Conservation (phyloP, 129 eudicot genomes). For the Flaveria ramosissima region DNA sequence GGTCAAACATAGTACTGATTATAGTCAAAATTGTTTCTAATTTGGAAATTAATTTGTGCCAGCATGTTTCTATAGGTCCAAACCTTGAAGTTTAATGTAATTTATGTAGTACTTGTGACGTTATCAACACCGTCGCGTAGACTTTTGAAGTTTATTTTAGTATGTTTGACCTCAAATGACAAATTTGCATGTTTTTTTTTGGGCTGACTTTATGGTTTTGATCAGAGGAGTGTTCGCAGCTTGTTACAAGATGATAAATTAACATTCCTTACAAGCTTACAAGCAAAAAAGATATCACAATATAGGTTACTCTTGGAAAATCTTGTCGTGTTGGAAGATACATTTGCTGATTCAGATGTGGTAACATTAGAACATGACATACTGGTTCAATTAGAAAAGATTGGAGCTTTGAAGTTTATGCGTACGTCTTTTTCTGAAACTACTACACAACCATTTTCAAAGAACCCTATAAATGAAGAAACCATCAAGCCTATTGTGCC, state of each 20-base stretch:
- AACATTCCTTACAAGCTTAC: slow-evolving; percentile 49
- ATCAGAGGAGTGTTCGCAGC: slow-evolving; percentile 46
- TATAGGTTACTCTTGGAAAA: slow-evolving; percentile 64
- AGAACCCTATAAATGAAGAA: slow-evolving; percentile 26
- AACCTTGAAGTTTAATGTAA: not conserved
- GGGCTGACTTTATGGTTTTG: slow-evolving; percentile 21
- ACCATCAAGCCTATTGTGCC: slow-evolving; percentile 45
- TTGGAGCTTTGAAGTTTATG: slow-evolving; percentile 75
- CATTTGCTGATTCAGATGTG: slow-evolving; percentile 57
- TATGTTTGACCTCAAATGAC: slow-evolving; percentile 27
- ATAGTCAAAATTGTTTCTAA: not conserved
- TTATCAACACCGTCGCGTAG: not conserved
- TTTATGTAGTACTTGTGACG: not conserved
- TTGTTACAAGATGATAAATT: slow-evolving; percentile 40
- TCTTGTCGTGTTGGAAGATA: slow-evolving; percentile 63
- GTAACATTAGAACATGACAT: slow-evolving; percentile 66
- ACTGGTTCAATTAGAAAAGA: slow-evolving; percentile 68
- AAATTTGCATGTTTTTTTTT: slow-evolving; percentile 3
- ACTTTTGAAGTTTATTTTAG: not conserved
- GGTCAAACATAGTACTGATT: slow-evolving; percentile 21
- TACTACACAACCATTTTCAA: slow-evolving; percentile 33
- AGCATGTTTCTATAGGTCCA: not conserved
- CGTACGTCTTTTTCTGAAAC: slow-evolving; percentile 51
- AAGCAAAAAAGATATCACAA: slow-evolving; percentile 55
- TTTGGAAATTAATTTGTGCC: not conserved